phyloP scores from a whole-genome alignment of 768 basidiomycete genomes.

The Boletus edulis region DNA sequence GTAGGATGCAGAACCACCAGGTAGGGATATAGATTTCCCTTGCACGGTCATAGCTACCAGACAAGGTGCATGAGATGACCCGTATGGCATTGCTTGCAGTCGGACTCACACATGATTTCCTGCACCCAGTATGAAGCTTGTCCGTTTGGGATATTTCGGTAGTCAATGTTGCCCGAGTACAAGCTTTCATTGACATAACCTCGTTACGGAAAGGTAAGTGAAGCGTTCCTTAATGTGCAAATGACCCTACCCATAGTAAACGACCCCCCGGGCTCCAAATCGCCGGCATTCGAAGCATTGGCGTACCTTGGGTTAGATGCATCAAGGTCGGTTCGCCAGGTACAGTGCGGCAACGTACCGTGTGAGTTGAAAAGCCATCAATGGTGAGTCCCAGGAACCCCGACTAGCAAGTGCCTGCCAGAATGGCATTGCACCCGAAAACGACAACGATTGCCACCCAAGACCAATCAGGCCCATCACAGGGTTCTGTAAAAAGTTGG shows the following conservation, averaged over 20 bases:
- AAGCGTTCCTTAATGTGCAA: neutral
- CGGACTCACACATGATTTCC: constrained; percentile 25
- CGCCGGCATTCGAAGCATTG: constrained; percentile 38
- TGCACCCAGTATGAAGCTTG: constrained; percentile 48
- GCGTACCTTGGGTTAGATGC: constrained; percentile 32
- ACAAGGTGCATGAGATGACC: neutral
- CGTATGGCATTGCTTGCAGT: neutral
- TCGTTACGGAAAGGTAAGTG: constrained; percentile 21
- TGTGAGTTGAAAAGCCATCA: constrained; percentile 66
- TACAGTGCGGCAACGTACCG: constrained; percentile 32
- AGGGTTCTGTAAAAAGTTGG: constrained; percentile 45
- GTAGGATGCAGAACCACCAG: constrained; percentile 36
- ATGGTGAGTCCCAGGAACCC: constrained; percentile 44
- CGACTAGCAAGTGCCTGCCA: constrained; percentile 55
- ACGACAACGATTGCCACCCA: constrained; percentile 59
- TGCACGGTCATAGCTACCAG: constrained; percentile 36
- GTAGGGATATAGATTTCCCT: constrained; percentile 25
- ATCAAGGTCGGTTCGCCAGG: too few species aligned
- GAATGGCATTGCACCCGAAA: constrained; percentile 59
- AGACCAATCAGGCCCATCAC: constrained; percentile 74
- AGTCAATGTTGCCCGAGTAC: constrained; percentile 51
- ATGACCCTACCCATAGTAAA: constrained; percentile 60
- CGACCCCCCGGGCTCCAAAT: constrained; percentile 65
- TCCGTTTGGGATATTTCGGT: constrained; percentile 39
- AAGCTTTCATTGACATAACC: constrained; percentile 55